Evolutionary conservation across 495 filamentous ascomycete genomes (phyloP).

Genomic region (Baudoinia panamericana): DNA sequence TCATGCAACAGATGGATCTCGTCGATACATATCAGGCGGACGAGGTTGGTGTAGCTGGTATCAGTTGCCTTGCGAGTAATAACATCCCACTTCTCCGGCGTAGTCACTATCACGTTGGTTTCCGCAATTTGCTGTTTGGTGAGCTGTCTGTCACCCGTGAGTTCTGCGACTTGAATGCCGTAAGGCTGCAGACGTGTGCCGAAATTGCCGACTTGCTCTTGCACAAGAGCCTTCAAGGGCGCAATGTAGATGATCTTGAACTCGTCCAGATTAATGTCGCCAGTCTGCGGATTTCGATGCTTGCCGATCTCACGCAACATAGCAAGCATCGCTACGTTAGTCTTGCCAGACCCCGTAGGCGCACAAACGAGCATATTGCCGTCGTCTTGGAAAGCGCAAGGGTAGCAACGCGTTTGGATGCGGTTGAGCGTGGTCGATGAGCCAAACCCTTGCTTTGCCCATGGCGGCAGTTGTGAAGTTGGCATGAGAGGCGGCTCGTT

Average conservation of each 20-base stretch:
- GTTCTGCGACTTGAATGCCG: conserved; percentile 80
- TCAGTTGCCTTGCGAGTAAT: conserved; percentile 97
- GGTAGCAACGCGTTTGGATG: conserved; percentile 86
- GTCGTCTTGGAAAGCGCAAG: conserved; percentile 83
- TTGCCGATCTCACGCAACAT: conserved; percentile 96
- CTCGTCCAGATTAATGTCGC: conserved; percentile 82
- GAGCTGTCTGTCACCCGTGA: conserved; percentile 95
- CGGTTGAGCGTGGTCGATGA: conserved; percentile 73
- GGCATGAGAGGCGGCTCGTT: conserved; percentile 66
- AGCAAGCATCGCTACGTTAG: conserved; percentile 95
- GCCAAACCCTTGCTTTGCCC: conserved; percentile 78
- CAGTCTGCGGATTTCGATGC: conserved; percentile 70
- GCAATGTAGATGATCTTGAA: conserved; percentile 98
- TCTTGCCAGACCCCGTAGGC: conserved; percentile 94
- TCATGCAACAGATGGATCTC: conserved; percentile 97
- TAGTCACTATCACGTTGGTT: conserved; percentile 97
- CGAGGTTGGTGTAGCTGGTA: conserved; percentile 90
- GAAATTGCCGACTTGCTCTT: conserved; percentile 95
- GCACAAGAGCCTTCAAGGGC: conserved; percentile 85
- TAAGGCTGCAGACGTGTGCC: conserved; percentile 81
- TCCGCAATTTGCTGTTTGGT: conserved; percentile 98
- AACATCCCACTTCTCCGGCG: conserved; percentile 98
- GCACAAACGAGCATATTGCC: conserved; percentile 97
- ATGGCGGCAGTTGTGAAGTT: conserved; percentile 78
- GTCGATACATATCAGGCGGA: conserved; percentile 89